These are phyloP conservation scores for Avena sativa DNA, from an alignment of 176 grass and related monocot species.

Conservation along the genomic window DNA sequence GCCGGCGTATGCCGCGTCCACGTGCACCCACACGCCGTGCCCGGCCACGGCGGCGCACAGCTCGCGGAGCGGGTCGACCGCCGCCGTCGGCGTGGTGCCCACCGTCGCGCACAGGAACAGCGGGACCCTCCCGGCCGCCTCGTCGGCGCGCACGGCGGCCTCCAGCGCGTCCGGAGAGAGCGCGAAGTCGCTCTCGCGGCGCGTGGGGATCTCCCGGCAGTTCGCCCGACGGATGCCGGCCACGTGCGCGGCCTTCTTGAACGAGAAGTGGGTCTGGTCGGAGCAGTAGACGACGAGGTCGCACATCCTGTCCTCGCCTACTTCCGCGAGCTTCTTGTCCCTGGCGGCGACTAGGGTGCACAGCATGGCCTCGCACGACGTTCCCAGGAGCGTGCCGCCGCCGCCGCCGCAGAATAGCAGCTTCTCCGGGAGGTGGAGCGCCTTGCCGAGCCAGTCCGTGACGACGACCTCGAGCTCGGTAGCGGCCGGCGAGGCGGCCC, in stretches of 20 bases:
- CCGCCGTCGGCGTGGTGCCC: conserved; percentile 45
- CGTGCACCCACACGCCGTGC: conserved; percentile 50
- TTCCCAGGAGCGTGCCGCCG: conserved; percentile 8
- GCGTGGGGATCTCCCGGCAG: conserved; percentile 42
- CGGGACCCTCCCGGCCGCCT: conserved; percentile 24
- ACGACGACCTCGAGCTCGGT: too few species aligned
- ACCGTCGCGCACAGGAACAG: conserved; percentile 57
- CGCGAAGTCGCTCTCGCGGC: background rate
- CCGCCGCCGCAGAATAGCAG: conserved; percentile 44
- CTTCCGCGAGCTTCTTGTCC: conserved; percentile 40
- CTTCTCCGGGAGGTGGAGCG: background rate
- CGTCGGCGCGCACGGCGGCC: conserved; percentile 40
- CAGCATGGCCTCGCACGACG: conserved; percentile 22
- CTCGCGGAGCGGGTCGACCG: conserved; percentile 47
- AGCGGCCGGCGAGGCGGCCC: background rate
- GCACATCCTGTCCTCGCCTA: background rate
- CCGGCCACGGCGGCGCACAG: conserved; percentile 31
- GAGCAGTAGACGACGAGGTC: too few species aligned
- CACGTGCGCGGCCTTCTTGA: conserved; percentile 53
- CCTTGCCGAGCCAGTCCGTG: too few species aligned
- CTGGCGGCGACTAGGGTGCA: conserved; percentile 50
- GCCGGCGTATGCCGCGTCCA: conserved; percentile 58
- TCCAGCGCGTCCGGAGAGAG: conserved; percentile 11
- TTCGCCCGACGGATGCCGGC: conserved; percentile 51
- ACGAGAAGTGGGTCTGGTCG: conserved; percentile 37